Base-by-base conservation (phyloP, 1,139 yeast genomes). In the Nakaseomyces kungkrabaensis region DNA sequence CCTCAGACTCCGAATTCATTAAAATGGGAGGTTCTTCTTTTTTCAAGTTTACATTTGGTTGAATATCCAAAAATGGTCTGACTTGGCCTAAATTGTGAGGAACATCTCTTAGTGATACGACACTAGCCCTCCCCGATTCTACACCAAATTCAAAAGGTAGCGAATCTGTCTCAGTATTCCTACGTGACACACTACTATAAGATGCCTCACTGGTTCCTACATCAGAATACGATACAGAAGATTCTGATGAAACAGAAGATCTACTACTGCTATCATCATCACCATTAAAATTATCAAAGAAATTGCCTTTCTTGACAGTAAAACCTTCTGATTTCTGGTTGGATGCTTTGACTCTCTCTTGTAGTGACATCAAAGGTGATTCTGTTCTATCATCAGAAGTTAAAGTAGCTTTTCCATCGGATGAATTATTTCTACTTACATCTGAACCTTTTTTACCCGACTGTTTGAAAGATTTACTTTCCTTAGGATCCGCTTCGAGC, bases 141-240 rank as follows among this genome's bases (percentile, higher is more conserved):
- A 59, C 52, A 7, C 58, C 63, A 45, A 55, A 56, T 27, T 58
- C 56, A 51, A 57, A 61, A 1, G 66, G 67, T n/a, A 61, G 45
- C 1, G 67, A 63, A 34, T 60, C 67, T 4, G 62, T 49, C 40
- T 56, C 59, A 40, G 64, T 57, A 5, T 48, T 29, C 5, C 49
- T 32, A 42, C 51, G 37, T 50, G 55, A 45, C 24, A 42, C 51
- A 36, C 47, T 43, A 25, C 49, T 51, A 22, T 43, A 34, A 8
- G 46, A 41, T 5, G 33, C 44, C 26, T 31, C 38, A 9, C 45
- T 33, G 10, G 33, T 41, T 6, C 36, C 25, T 7, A 41, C 44
- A 36, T 47, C 46, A 0, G 45, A 40, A 38, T 50, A 48, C 8
- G 57, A 51, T 25, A 45, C 48, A 9, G 51, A 49, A 27, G 46